Base-by-base conservation (phyloP, 2,329 filamentous ascomycete species). In the Paraphoma sp. region DNA sequence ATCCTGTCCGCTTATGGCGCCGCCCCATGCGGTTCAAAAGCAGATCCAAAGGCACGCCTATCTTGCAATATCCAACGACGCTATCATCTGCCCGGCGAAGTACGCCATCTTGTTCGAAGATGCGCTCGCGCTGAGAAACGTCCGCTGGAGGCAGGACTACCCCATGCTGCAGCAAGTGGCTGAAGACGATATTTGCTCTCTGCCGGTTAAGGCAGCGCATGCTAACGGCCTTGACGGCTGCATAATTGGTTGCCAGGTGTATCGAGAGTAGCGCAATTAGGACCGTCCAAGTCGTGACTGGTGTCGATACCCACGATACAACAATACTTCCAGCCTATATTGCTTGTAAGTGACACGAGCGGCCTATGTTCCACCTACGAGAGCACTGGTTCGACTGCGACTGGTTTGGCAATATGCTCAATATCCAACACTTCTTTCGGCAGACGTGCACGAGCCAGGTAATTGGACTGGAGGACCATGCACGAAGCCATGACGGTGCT, bases 131-230 rank as follows among this genome's bases (percentile, higher is more conserved):
- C 18, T 63, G 68, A 0, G 91, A 84, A 1, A 93, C 87, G 62
- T 93, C 81, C 7, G 81, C 77, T 0, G 92, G 93, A 0, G 82
- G 83, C 3, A 91, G 81, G 1, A 91, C 77, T 10, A 70, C 76
- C 23, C 69, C 75, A 31, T 70, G 60, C 16, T 70, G 57, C 18
- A 75, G 46, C 4, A 74, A 49, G 51, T 85, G 80, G 41, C 86
- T 83, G 66, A 93, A 88, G 1, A 96, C 81, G 17, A 97, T 87
- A 46, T 89, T 91, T 1, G 93, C 91, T 36, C 95, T 86, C 76
- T 98, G 93, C 18, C 92, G 85, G 77, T 97, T 98, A 36, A 98
- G 82, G 6, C 87, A 91, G 40, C 86, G 85, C 88, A 98, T 92
- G 72, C 87, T 88, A 14, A 99, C 93, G 47, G 90, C 84, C 59